Evolutionary conservation across 163 green algal genomes (phyloP).

Genomic region (Coccomyxa subellipsoidea): DNA sequence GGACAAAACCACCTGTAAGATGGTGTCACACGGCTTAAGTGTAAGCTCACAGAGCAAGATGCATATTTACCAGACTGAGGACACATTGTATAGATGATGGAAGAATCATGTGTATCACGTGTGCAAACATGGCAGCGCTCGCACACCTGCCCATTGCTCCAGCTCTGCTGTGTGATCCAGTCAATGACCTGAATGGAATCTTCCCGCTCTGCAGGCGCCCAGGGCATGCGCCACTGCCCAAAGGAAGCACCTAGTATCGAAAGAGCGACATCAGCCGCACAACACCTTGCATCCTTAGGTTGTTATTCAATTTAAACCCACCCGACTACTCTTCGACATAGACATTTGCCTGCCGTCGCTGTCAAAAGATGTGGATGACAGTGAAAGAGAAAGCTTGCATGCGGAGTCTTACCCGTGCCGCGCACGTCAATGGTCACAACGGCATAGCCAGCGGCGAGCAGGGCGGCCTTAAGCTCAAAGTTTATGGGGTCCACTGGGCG

Average conservation of each 20-base stretch:
- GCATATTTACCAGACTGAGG: not conserved
- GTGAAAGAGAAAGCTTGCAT: not conserved
- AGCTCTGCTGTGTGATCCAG: constrained; percentile 26
- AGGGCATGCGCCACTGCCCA: constrained; percentile 22
- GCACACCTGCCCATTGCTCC: constrained; percentile 28
- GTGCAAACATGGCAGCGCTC: too few relatives aligned
- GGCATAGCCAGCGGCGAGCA: constrained; percentile 23
- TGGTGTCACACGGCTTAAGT: not conserved
- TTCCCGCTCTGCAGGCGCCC: constrained; percentile 12
- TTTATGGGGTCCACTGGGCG: constrained; percentile 25
- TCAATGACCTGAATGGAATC: constrained; percentile 27
- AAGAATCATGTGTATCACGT: too few relatives aligned
- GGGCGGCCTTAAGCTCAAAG: constrained; percentile 17
- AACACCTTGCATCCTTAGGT: too few relatives aligned
- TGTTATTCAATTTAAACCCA: too few relatives aligned
- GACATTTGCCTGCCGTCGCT: too few relatives aligned
- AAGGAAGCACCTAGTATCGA: constrained; percentile 26
- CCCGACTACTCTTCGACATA: too few relatives aligned
- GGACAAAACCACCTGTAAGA: constrained; percentile 22
- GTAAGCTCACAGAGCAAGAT: not conserved
- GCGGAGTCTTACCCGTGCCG: constrained; percentile 17
- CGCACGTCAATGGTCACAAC: constrained; percentile 27
- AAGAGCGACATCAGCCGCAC: too few relatives aligned
- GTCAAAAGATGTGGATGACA: too few relatives aligned
- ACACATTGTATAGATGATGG: not conserved